A percentile compares a stretch with the other conserved stretches of the same genome.
Conservation (phyloP, 2,329 filamentous ascomycete species). For the Ophiostoma ulmi region DNA sequence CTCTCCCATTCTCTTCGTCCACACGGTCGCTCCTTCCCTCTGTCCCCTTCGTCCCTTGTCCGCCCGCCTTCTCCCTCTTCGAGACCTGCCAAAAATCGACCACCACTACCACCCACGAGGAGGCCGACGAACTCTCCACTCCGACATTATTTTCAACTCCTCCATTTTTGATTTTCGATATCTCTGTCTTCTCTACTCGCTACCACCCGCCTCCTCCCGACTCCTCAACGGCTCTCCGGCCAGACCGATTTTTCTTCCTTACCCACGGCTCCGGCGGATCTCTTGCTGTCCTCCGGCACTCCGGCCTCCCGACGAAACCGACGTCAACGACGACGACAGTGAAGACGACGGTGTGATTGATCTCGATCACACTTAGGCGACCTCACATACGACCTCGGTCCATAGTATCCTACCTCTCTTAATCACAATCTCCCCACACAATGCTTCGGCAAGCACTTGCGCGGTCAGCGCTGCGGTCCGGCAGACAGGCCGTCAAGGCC, state of each 20-base stretch:
- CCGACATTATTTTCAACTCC: not conserved
- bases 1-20: constrained; percentile 17
- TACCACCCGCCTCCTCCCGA: not conserved
- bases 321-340: constrained; percentile 12
- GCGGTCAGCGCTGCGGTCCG: constrained; percentile 63
- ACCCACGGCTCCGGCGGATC: constrained; percentile 1
- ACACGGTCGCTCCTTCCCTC: constrained; percentile 14
- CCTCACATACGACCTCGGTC: constrained; percentile 27
- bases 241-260: not conserved
- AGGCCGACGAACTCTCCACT: constrained; percentile 8
- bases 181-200: not conserved
- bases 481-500: constrained; percentile 54
- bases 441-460: constrained; percentile 65
- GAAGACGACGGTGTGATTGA: constrained; percentile 20
- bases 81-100: constrained; percentile 23
- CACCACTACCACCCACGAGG: constrained; percentile 13
- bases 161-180: not conserved
- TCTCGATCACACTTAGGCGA: not conserved
- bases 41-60: constrained; percentile 26
- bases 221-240: too few species aligned
- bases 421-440: constrained; percentile 35
- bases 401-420: constrained; percentile 28
- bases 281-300: constrained; percentile 10
- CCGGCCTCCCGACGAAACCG: constrained; percentile 10
- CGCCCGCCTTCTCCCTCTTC: constrained; percentile 23